A percentile compares a stretch with the other conserved stretches of the same genome.
Evolutionary conservation across 2,329 filamentous ascomycete genomes (phyloP).

Genomic region (Aspergillus fijiensis): DNA sequence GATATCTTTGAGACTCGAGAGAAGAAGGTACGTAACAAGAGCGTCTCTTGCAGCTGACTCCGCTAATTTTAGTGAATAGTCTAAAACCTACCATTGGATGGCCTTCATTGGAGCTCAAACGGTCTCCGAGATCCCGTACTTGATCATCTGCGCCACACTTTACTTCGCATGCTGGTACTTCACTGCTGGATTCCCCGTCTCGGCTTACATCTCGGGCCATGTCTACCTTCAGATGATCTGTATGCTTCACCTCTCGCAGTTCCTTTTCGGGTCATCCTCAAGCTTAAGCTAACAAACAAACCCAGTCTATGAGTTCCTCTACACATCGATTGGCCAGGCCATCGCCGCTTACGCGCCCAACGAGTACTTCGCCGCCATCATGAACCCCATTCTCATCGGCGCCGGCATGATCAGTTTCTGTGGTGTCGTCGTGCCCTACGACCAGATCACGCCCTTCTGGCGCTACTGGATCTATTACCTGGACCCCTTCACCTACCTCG

Average conservation of each 20-base stretch:
- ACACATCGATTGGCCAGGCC: constrained; percentile 45
- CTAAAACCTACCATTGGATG: constrained; percentile 61
- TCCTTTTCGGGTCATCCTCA: too few relatives aligned
- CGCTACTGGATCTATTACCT: constrained; percentile 47
- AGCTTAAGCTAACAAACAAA: not conserved
- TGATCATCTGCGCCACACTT: constrained; percentile 46
- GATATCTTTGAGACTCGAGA: constrained; percentile 60
- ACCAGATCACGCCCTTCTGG: constrained; percentile 42
- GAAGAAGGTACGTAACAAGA: constrained; percentile 46
- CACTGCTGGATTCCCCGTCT: constrained; percentile 49
- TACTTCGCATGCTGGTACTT: constrained; percentile 60
- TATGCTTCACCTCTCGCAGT: constrained; percentile 5
- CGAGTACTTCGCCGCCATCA: constrained; percentile 58
- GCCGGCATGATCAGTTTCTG: constrained; percentile 42
- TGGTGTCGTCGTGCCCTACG: constrained; percentile 42
- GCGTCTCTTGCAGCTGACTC: not conserved
- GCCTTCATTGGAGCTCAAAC: constrained; percentile 57
- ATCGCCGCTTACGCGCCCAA: constrained; percentile 64
- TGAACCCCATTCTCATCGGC: constrained; percentile 57
- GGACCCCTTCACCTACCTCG: constrained; percentile 46
- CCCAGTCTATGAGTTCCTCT: constrained; percentile 44
- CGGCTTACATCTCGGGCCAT: constrained; percentile 35
- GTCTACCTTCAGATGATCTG: constrained; percentile 44
- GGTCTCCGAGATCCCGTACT: constrained; percentile 49
- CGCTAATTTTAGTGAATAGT: constrained; percentile 25